phyloP scores from a whole-genome alignment of 139 green algal genomes.

The Microglena sp. region DNA sequence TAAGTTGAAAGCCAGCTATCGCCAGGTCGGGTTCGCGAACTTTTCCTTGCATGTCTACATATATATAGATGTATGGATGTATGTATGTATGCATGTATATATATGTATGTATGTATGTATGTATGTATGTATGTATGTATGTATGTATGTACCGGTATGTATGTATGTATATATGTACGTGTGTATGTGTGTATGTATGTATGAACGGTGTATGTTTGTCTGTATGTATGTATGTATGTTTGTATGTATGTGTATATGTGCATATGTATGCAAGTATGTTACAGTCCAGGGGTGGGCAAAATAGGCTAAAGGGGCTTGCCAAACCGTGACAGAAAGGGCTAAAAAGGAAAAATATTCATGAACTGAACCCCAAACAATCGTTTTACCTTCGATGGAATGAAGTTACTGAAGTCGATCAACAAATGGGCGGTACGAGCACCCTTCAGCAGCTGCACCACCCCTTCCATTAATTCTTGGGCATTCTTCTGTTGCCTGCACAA shows the following conservation, averaged over 20 bases:
- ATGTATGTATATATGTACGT: not conserved
- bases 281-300: no score
- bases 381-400: no score
- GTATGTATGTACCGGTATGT: not conserved
- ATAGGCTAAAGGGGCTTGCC: no score
- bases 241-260: not conserved
- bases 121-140: not conserved
- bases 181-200: not conserved
- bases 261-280: not conserved
- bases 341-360: no score
- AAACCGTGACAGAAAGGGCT: no score
- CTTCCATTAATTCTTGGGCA: constrained; percentile 28
- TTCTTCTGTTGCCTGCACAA: constrained; percentile 6
- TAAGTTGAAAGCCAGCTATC: no score
- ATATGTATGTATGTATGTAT: not conserved
- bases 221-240: not conserved
- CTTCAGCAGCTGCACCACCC: constrained; percentile 37
- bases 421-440: constrained; percentile 24
- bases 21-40: no score
- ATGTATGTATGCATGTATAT: not conserved
- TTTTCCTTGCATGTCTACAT: no score
- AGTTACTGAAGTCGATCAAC: no score
- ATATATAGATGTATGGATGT: not conserved
- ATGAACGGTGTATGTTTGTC: not conserved
- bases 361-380: no score